Conservation (phyloP, 129 eudicot genomes). For the Kitagawia praeruptora region DNA sequence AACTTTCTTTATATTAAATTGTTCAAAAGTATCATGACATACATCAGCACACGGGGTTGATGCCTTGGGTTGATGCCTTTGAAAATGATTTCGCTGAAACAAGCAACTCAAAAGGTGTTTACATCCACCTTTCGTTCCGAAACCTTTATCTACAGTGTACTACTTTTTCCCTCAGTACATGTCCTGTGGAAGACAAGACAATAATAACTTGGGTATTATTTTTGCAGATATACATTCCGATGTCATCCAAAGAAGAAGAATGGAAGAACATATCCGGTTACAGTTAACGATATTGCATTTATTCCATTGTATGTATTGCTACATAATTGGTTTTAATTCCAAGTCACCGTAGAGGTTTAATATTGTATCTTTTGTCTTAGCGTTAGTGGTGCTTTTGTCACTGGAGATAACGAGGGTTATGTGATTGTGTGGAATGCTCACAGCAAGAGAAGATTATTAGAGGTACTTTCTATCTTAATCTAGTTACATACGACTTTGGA, state of each 20-base stretch:
- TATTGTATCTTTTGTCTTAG: constrained; percentile 28
- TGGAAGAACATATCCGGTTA: constrained; percentile 45
- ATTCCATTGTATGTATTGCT: constrained; percentile 69
- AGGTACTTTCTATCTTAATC: constrained; percentile 35
- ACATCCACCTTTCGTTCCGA: background rate
- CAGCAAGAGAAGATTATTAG: constrained; percentile 59
- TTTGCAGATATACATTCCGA: constrained; percentile 67
- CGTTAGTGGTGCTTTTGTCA: constrained; percentile 46
- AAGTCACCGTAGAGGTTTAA: constrained; percentile 10
- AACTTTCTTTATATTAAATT: background rate
- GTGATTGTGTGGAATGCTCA: constrained; percentile 74
- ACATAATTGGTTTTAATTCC: constrained; percentile 7
- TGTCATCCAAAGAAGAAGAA: constrained; percentile 70
- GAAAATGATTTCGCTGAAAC: background rate
- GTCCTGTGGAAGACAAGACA: background rate
- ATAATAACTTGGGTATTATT: background rate
- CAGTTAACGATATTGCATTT: constrained; percentile 91
- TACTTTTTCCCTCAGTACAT: background rate
- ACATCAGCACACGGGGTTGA: background rate
- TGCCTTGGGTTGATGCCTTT: background rate
- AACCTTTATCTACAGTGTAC: background rate
- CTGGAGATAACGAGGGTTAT: constrained; percentile 84
- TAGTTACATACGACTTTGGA: background rate
- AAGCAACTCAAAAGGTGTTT: background rate
- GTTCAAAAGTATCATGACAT: background rate